Percentiles rank a stretch among this genome's conserved stretches.
Evolutionary conservation across 1,284 basidiomycete species (phyloP).

Genomic region (Ganoderma lucidum): DNA sequence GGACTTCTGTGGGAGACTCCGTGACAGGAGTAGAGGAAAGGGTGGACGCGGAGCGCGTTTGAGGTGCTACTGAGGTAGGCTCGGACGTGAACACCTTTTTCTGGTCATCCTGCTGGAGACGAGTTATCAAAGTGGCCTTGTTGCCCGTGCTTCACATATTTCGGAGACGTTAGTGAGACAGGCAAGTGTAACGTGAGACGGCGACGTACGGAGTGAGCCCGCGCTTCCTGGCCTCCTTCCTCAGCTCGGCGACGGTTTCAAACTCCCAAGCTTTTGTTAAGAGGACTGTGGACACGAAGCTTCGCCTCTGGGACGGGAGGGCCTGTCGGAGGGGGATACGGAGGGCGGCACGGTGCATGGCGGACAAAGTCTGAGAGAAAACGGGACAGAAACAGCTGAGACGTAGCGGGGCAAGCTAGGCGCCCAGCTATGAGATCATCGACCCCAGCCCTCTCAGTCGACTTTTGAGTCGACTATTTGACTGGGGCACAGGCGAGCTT

Average conservation of each 20-base stretch:
- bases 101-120: conserved; percentile 61
- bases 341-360: conserved; percentile 49
- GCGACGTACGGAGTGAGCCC: conserved; percentile 68
- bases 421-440: conserved; percentile 31
- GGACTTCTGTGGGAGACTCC: conserved; percentile 34
- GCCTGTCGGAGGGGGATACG: conserved; percentile 34
- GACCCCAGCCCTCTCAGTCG: too few species aligned
- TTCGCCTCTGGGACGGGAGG: conserved; percentile 33
- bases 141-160: conserved; percentile 56
- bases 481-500: too few species aligned
- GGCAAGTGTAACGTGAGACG: conserved; percentile 12
- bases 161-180: conserved; percentile 2
- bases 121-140: conserved; percentile 63
- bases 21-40: conserved; percentile 1
- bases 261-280: conserved; percentile 71
- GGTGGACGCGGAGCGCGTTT: conserved; percentile 46
- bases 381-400: conserved; percentile 3
- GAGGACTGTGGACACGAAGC: conserved; percentile 73
- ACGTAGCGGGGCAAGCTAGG: conserved; percentile 10
- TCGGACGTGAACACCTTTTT: conserved; percentile 31
- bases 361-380: conserved; percentile 21
- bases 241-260: conserved; percentile 66
- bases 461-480: too few species aligned
- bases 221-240: conserved; percentile 68
- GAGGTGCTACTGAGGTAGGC: conserved; percentile 32